Conservation (phyloP, 2,329 filamentous ascomycete genomes). For the Scytalidium sp. region DNA sequence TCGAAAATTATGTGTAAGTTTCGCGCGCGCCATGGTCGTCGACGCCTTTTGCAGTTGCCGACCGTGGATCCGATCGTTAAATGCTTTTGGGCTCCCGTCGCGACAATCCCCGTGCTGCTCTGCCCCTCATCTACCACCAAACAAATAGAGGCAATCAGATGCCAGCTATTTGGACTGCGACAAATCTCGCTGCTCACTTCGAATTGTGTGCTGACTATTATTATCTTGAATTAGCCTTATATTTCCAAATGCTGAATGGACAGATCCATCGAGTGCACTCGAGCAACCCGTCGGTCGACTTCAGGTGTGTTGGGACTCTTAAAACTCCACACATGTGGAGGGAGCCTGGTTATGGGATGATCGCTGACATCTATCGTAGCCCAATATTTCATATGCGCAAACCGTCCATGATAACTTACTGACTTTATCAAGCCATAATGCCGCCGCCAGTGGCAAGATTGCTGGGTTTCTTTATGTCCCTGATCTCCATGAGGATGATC, state of each 20-base stretch:
- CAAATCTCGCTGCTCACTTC: too few species aligned
- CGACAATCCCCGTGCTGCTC: neutral
- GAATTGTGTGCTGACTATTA: constrained; percentile 11
- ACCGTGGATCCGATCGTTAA: neutral
- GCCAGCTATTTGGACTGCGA: too few species aligned
- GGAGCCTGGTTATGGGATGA: neutral
- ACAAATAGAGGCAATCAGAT: too few species aligned
- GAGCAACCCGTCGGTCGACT: constrained; percentile 18
- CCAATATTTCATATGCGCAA: constrained; percentile 26
- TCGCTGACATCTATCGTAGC: constrained; percentile 14
- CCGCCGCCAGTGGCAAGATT: constrained; percentile 57
- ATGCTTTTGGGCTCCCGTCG: neutral
- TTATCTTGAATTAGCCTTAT: constrained; percentile 22
- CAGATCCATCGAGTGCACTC: constrained; percentile 11
- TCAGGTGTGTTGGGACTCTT: constrained; percentile 17
- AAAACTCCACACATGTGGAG: neutral
- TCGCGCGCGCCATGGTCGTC: too few species aligned
- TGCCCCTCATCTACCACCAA: neutral
- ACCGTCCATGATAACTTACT: constrained; percentile 59
- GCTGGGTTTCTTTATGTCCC: constrained; percentile 86
- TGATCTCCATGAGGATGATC: constrained; percentile 53
- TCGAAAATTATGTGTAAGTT: constrained; percentile 27
- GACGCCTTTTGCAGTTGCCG: neutral
- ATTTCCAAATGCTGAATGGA: constrained; percentile 27
- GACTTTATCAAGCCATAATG: constrained; percentile 70